phyloP scores from a whole-genome alignment of 495 filamentous ascomycete species.

The Letharia lupina region DNA sequence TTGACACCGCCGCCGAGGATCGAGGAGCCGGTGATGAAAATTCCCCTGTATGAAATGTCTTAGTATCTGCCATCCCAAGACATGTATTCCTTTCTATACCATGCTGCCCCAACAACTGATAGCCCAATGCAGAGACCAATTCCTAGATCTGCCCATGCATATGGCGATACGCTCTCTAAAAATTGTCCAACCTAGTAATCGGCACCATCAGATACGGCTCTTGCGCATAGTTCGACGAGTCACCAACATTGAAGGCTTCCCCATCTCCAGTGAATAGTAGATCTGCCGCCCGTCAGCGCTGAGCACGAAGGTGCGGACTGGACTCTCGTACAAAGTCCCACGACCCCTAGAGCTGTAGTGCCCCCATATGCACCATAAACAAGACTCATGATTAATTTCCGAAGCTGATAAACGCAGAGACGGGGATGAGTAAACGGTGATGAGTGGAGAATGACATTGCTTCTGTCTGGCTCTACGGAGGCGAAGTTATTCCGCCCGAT shows the following conservation, averaged over 20 bases:
- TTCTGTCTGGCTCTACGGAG: not conserved
- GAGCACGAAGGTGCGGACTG: conserved; percentile 29
- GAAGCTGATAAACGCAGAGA: not conserved
- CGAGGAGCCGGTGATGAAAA: conserved; percentile 97
- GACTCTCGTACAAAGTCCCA: conserved; percentile 72
- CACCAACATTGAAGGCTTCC: conserved; percentile 87
- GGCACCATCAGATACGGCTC: conserved; percentile 25
- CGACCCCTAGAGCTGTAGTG: conserved; percentile 62
- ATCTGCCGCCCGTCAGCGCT: conserved; percentile 48
- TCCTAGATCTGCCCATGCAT: conserved; percentile 83
- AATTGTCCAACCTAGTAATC: conserved; percentile 73
- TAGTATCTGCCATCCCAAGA: conserved; percentile 7
- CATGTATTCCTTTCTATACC: conserved; percentile 50
- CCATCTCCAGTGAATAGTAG: conserved; percentile 96
- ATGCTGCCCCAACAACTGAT: conserved; percentile 94
- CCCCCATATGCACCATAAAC: conserved; percentile 62
- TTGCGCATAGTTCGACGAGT: conserved; percentile 2
- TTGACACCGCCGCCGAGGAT: conserved; percentile 95
- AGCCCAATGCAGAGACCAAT: conserved; percentile 92
- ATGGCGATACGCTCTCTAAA: conserved; percentile 87
- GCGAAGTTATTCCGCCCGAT: not conserved
- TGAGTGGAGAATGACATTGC: not conserved
- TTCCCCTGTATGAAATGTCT: conserved; percentile 59
- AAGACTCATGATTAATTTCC: conserved; percentile 38
- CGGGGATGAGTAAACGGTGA: not conserved